A percentile compares a stretch with the other conserved stretches of the same genome.
Conservation (phyloP, 2,329 filamentous ascomycete genomes). For the Calonectria crousiana region DNA sequence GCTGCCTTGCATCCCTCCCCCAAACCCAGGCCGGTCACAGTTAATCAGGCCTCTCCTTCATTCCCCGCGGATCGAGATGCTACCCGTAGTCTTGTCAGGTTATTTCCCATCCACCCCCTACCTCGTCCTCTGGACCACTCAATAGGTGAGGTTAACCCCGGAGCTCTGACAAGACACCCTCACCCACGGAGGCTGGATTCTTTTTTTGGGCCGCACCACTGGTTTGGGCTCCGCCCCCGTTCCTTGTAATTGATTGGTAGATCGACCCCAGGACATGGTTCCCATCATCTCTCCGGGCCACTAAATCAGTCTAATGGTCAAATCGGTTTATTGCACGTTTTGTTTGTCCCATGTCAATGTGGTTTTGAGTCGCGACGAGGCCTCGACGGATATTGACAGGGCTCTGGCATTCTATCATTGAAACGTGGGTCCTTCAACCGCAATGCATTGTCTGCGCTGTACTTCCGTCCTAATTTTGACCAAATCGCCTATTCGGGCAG, state of each 20-base stretch:
- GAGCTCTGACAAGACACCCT: slow-evolving; percentile 40
- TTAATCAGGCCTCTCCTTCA: slow-evolving; percentile 12
- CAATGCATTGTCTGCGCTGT: slow-evolving; percentile 6
- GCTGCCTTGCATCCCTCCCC: slow-evolving; percentile 16
- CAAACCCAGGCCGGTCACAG: slow-evolving; percentile 1
- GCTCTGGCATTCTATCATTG: slow-evolving; percentile 26
- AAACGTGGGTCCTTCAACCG: slow-evolving; percentile 38
- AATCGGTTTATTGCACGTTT: slow-evolving; percentile 46
- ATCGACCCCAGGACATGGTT: slow-evolving; percentile 38
- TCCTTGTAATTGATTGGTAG: slow-evolving; percentile 42
- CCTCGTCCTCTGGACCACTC: slow-evolving; percentile 20
- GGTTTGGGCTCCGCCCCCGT: slow-evolving; percentile 38
- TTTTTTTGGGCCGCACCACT: slow-evolving; percentile 39
- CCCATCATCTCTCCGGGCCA: slow-evolving; percentile 39
- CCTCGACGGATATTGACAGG: slow-evolving; percentile 30
- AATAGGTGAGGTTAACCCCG: slow-evolving; percentile 14
- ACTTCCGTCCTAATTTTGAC: slow-evolving; percentile 8
- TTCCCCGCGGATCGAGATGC: slow-evolving; percentile 1
- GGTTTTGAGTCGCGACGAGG: slow-evolving; percentile 31
- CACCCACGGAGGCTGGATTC: slow-evolving; percentile 24
- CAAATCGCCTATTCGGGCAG: slow-evolving; percentile 11
- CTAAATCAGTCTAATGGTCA: slow-evolving; percentile 28
- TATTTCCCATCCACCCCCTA: slow-evolving; percentile 23
- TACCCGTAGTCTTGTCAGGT: slow-evolving; percentile 22
- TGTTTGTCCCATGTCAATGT: slow-evolving; percentile 25